phyloP scores from a whole-genome alignment of 495 filamentous ascomycete species.

The Daldinia loculata region DNA sequence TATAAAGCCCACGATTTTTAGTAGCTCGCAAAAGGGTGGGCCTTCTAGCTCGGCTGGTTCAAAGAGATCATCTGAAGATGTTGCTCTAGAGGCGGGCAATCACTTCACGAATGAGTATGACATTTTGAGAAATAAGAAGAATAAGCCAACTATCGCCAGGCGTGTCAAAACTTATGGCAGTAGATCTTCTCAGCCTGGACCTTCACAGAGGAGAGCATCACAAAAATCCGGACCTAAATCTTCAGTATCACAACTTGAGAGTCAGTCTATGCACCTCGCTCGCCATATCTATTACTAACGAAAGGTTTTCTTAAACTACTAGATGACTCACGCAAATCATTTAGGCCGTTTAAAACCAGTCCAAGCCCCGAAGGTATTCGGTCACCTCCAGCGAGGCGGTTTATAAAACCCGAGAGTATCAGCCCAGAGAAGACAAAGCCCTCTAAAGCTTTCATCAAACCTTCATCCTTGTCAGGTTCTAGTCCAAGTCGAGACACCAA shows the following conservation, averaged over 20 bases:
- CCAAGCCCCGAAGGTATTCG: conserved; percentile 13
- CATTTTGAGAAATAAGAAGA: conserved; percentile 16
- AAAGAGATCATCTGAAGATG: conserved; percentile 38
- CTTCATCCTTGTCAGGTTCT: conserved; percentile 5
- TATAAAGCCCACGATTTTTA: conserved; percentile 37
- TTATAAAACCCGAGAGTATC: conserved; percentile 14
- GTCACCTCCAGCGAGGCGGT: conserved; percentile 3
- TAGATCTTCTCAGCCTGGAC: conserved; percentile 23
- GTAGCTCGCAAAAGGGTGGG: conserved; percentile 15
- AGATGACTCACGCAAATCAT: conserved; percentile 12
- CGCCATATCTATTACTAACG: conserved; percentile 8
- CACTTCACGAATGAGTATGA: conserved; percentile 21
- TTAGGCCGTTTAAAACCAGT: background rate
- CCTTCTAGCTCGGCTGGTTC: conserved; percentile 38
- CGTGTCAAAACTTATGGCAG: conserved; percentile 16
- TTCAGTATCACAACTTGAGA: conserved; percentile 8
- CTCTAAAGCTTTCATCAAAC: conserved; percentile 15
- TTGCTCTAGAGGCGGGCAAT: background rate
- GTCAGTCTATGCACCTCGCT: conserved; percentile 7
- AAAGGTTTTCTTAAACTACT: background rate
- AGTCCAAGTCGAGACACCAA: conserved; percentile 12
- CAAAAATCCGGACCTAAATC: conserved; percentile 23
- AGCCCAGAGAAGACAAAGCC: conserved; percentile 18
- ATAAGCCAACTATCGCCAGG: background rate
- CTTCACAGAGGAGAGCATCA: conserved; percentile 28